phyloP scores from a whole-genome alignment of 192 early-diverging fungal species.

The Mortierella claussenii region DNA sequence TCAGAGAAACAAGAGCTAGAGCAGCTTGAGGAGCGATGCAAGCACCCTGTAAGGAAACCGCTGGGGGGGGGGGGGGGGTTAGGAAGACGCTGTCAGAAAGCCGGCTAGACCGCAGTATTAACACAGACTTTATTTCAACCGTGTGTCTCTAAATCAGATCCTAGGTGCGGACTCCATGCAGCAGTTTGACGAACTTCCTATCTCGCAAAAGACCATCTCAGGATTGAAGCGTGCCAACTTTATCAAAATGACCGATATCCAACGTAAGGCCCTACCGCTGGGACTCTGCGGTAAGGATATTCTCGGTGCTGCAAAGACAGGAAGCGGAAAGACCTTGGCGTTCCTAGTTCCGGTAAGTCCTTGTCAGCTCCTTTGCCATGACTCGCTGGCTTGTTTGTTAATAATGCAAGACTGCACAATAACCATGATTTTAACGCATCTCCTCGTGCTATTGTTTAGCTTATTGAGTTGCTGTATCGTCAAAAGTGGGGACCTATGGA shows the following conservation, averaged over 20 bases:
- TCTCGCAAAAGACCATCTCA: constrained; percentile 64
- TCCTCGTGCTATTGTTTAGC: constrained; percentile 45
- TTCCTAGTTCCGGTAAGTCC: constrained; percentile 79
- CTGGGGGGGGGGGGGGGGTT: too few species aligned
- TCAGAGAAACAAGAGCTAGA: constrained; percentile 60
- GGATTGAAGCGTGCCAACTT: constrained; percentile 88
- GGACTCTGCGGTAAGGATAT: constrained; percentile 78
- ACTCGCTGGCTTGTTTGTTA: too few species aligned
- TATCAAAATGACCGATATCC: constrained; percentile 95
- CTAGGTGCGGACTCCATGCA: constrained; percentile 28
- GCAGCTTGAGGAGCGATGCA: constrained; percentile 57
- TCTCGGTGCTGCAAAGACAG: constrained; percentile 88
- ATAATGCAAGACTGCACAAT: too few species aligned
- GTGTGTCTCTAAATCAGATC: constrained; percentile 1
- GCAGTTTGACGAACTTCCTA: constrained; percentile 62
- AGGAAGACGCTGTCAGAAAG: too few species aligned
- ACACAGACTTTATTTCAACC: too few species aligned
- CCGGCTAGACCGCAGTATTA: too few species aligned
- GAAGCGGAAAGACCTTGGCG: constrained; percentile 85
- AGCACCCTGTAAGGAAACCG: constrained; percentile 52
- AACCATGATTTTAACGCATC: too few species aligned
- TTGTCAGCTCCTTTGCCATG: too few species aligned
- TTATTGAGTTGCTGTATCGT: constrained; percentile 87
- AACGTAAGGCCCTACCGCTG: constrained; percentile 78
- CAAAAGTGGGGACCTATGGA: constrained; percentile 84